Evolutionary conservation across 2,329 filamentous ascomycete genomes (phyloP).

Genomic region (Apiospora phragmitis): DNA sequence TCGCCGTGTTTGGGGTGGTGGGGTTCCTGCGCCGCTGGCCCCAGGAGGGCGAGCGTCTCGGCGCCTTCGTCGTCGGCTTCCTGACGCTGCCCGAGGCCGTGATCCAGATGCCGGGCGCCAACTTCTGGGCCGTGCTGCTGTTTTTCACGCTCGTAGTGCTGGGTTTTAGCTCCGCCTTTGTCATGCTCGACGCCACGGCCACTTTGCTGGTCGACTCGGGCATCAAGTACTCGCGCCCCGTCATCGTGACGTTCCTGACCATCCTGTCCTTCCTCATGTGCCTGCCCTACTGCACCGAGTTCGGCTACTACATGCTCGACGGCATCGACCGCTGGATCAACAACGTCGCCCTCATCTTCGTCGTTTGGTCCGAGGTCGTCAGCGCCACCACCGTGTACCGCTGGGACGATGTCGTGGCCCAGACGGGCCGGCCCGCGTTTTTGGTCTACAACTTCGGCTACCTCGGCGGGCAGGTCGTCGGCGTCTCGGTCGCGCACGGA

Average conservation of each 20-base stretch:
- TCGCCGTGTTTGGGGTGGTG: conserved; percentile 55
- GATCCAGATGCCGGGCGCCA: conserved; percentile 54
- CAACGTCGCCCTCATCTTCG: conserved; percentile 54
- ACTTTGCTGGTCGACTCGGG: conserved; percentile 55
- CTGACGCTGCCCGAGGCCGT: conserved; percentile 58
- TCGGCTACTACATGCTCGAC: conserved; percentile 56
- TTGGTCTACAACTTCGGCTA: conserved; percentile 51
- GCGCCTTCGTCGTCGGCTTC: conserved; percentile 58
- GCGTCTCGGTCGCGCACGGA: conserved; percentile 50
- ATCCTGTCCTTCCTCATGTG: conserved; percentile 54
- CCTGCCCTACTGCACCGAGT: conserved; percentile 57
- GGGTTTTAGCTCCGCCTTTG: conserved; percentile 59
- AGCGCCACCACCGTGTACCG: conserved; percentile 54
- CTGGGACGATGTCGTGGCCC: conserved; percentile 46
- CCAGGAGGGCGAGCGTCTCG: conserved; percentile 41
- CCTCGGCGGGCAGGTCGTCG: conserved; percentile 52
- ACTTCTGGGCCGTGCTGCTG: conserved; percentile 58
- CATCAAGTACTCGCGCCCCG: conserved; percentile 44
- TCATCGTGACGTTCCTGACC: conserved; percentile 50
- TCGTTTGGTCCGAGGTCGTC: conserved; percentile 54
- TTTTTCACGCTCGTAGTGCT: conserved; percentile 61
- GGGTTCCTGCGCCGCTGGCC: conserved; percentile 44
- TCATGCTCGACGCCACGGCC: conserved; percentile 57
- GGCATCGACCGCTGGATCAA: conserved; percentile 59
- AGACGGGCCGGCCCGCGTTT: conserved; percentile 46